These are phyloP conservation scores for Phylloporus arenicola DNA, from an alignment of 768 basidiomycete species.

Conservation along the genomic window DNA sequence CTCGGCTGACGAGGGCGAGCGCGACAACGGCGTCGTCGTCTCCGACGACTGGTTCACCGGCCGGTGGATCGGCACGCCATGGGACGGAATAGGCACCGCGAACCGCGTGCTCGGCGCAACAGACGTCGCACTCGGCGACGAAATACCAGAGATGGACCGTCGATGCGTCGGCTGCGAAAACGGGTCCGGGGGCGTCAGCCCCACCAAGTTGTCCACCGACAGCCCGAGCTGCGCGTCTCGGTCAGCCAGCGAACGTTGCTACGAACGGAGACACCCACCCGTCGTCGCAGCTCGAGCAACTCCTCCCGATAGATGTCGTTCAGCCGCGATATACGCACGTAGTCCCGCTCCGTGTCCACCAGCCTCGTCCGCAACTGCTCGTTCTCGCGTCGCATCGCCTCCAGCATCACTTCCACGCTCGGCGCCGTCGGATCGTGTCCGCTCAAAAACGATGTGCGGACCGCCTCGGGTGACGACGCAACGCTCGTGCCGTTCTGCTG, in stretches of 20 bases:
- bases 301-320: conserved; percentile 86
- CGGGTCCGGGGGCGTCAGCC: conserved; percentile 59
- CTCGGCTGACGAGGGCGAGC: conserved; percentile 60
- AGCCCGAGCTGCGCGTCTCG: conserved; percentile 51
- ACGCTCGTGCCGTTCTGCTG: conserved; percentile 17
- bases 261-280: conserved; percentile 44
- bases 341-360: conserved; percentile 73
- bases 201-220: conserved; percentile 74
- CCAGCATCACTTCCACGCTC: conserved; percentile 56
- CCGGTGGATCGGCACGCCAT: conserved; percentile 67
- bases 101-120: conserved; percentile 29
- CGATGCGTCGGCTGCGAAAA: conserved; percentile 68
- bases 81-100: conserved; percentile 64
- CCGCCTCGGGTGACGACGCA: background rate
- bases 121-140: conserved; percentile 27
- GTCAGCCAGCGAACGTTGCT: background rate
- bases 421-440: conserved; percentile 32
- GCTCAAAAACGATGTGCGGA: conserved; percentile 6
- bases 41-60: conserved; percentile 44
- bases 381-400: conserved; percentile 75
- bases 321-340: conserved; percentile 63
- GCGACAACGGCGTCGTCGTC: conserved; percentile 57
- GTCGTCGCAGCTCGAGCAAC: conserved; percentile 66
- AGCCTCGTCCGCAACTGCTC: conserved; percentile 63
- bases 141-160: conserved; percentile 38